Conservation (phyloP, 2,329 filamentous ascomycete species). For the Triangularia setosa region DNA sequence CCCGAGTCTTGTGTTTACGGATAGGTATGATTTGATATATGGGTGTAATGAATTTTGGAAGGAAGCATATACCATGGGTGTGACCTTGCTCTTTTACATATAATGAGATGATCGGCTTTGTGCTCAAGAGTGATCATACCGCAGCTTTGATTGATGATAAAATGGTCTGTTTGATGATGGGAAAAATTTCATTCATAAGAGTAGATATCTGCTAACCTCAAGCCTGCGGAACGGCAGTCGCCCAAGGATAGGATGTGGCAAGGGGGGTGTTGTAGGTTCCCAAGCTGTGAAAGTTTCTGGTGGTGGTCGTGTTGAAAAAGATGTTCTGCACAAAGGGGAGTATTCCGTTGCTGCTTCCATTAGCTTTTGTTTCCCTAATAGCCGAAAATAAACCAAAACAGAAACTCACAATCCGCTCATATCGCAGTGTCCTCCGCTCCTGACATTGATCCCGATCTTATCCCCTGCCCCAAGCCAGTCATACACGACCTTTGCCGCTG, state of each 20-base stretch:
- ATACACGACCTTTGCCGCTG: constrained; percentile 50
- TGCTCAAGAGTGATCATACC: not conserved
- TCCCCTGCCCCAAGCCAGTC: constrained; percentile 50
- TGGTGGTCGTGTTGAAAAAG: constrained; percentile 42
- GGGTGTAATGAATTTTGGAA: not conserved
- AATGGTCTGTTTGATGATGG: too few species aligned
- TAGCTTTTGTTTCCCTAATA: constrained; percentile 9
- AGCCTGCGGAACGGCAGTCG: constrained; percentile 34
- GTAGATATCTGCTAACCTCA: not conserved
- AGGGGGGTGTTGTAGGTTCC: constrained; percentile 42
- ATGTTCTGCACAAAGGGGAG: constrained; percentile 47
- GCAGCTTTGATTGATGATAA: not conserved
- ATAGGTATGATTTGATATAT: not conserved
- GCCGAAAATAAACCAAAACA: not conserved
- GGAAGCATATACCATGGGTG: not conserved
- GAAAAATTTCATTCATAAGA: too few species aligned
- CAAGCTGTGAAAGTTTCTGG: constrained; percentile 43
- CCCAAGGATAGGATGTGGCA: constrained; percentile 45
- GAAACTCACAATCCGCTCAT: constrained; percentile 43
- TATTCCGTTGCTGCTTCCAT: constrained; percentile 36
- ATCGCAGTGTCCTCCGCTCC: constrained; percentile 46
- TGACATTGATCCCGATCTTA: constrained; percentile 45
- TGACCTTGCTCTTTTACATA: not conserved
- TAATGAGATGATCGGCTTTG: not conserved
- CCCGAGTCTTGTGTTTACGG: not conserved